Evolutionary conservation across 345 rosid genomes (phyloP), one percentile per base, ranked within the genome.

Genomic region (Eucalyptus rudis): DNA sequence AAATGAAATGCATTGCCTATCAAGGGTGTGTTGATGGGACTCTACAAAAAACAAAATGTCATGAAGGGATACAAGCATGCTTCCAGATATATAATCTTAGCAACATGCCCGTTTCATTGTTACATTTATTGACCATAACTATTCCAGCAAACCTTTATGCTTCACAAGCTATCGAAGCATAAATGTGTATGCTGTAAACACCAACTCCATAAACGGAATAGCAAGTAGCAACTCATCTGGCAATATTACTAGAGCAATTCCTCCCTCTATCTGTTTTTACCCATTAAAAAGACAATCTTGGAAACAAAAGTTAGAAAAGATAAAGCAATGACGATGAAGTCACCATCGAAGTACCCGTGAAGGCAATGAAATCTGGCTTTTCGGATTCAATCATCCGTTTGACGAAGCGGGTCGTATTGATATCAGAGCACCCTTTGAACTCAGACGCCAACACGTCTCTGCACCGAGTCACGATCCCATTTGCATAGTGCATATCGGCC

Each of bases 401-500:
- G 90, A 97, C 96, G 86, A 97, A 96, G 9, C 85, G 93, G 90
- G 96, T 96, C 14, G 99, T 95, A 90, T 97, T 97, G 52, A 96
- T 97, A 94, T 97, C 99, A 66, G 99, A 95, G 86, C 99, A 97
- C 88, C 87, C 90, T 2, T 86, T 87, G 81, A 95, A 96, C 90
- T 96, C 94, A 29, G 91, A 40, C 40, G 93, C 90, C 91, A 92
- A 90, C 66, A 97, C 99, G 87, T 96, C 98, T 91, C 95, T 92
- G 92, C 99, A 97, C 8, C 97, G 93, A 87, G 96, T 95, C 68
- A 93, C 87, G 89, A 84, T 49, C 76, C 99, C 99, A 90, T 93
- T 95, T 45, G 99, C 99, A 88, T 59, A 96, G 91, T 97, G 99
- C 99, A 97, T 95, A 90, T 97, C 99, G 36, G 99, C 98, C 85